A percentile compares a stretch with the other conserved stretches of the same genome.
phyloP scores from a whole-genome alignment of 2,329 filamentous ascomycete species.

The Penicillium olsonii region DNA sequence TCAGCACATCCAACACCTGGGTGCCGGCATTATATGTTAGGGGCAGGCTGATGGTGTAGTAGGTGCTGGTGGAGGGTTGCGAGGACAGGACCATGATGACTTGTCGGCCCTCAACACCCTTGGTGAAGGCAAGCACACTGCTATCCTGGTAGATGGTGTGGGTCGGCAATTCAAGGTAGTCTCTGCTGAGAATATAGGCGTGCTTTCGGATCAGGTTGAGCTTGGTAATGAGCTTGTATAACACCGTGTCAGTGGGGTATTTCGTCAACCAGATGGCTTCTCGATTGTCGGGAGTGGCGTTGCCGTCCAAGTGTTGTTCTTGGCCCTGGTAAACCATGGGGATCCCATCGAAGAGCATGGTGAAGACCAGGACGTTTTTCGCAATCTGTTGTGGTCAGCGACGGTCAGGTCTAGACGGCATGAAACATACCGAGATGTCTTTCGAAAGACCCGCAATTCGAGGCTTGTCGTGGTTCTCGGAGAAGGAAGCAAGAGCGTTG shows the following conservation, averaged over 20 bases:
- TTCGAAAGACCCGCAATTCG: conserved; percentile 55
- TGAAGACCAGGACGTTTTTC: conserved; percentile 63
- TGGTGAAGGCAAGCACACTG: conserved; percentile 48
- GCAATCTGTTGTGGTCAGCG: conserved; percentile 42
- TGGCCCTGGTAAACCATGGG: conserved; percentile 41
- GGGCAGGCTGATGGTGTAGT: conserved; percentile 34
- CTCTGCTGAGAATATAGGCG: conserved; percentile 35
- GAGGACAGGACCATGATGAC: conserved; percentile 49
- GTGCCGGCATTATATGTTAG: conserved; percentile 28
- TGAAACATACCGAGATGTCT: conserved; percentile 48
- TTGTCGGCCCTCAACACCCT: conserved; percentile 44
- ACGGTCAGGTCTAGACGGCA: background rate
- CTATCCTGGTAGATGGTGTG: conserved; percentile 21
- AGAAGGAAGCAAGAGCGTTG: conserved; percentile 53
- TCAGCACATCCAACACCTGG: conserved; percentile 30
- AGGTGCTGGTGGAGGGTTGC: conserved; percentile 34
- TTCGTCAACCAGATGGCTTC: conserved; percentile 55
- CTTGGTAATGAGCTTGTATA: conserved; percentile 42
- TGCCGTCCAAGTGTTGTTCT: conserved; percentile 60
- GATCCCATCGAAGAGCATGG: conserved; percentile 61
- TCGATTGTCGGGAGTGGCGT: conserved; percentile 51
- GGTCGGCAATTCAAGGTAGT: conserved; percentile 40
- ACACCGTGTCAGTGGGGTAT: conserved; percentile 41
- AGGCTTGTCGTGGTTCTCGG: conserved; percentile 62
- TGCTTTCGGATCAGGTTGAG: conserved; percentile 48